These are phyloP conservation scores for Canna indica DNA, from an alignment of 176 grass and related monocot species.

Conservation along the genomic window DNA sequence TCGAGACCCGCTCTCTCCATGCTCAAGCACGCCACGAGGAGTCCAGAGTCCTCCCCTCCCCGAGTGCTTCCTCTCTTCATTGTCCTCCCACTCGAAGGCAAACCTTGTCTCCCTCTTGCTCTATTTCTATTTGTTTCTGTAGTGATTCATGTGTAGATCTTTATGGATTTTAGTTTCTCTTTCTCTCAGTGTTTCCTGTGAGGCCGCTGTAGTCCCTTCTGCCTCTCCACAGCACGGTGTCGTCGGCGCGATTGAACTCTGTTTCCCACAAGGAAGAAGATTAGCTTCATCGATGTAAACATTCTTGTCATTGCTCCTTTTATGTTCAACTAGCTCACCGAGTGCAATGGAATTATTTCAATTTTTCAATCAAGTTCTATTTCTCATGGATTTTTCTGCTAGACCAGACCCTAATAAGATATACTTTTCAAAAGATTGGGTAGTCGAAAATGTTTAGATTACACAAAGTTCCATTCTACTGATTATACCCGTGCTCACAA, in stretches of 20 bases:
- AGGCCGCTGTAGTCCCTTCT: slow-evolving; percentile 41
- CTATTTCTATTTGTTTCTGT: neutral
- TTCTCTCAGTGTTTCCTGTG: slow-evolving; percentile 16
- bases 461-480: no score
- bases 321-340: neutral
- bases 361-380: no score
- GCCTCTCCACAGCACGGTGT: slow-evolving; percentile 80
- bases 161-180: neutral
- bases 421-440: no score
- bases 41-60: slow-evolving; percentile 15
- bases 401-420: no score
- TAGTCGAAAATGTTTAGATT: no score
- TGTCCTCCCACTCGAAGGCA: slow-evolving; percentile 35
- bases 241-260: slow-evolving; percentile 76
- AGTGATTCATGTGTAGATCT: neutral
- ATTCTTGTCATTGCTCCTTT: neutral
- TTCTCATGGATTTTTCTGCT: no score
- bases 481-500: no score
- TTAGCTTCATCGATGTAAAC: slow-evolving; percentile 65
- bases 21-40: slow-evolving; percentile 28
- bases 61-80: slow-evolving; percentile 20
- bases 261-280: slow-evolving; percentile 34
- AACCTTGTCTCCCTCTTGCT: neutral
- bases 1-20: slow-evolving; percentile 41
- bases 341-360: neutral